Conservation (phyloP, 495 filamentous ascomycete genomes). For the Neurospora cerealis region DNA sequence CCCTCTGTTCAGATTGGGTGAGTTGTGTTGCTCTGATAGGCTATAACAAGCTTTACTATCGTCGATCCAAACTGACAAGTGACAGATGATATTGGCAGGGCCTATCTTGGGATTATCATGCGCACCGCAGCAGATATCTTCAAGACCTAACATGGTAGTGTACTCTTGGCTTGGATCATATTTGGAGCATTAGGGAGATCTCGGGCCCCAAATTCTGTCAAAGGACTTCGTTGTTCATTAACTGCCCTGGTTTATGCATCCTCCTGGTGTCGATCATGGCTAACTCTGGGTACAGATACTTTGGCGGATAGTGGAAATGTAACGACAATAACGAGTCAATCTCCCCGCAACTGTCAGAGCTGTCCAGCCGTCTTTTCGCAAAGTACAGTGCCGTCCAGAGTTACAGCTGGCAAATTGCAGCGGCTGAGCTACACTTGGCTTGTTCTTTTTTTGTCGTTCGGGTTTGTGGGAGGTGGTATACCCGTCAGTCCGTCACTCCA, state of each 20-base stretch:
- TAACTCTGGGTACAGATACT: not conserved
- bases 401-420: not conserved
- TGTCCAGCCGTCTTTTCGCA: not conserved
- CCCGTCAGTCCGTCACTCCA: not conserved
- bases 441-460: not conserved
- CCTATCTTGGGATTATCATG: not conserved
- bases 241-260: not conserved
- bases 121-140: not conserved
- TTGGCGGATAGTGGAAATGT: not conserved
- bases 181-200: not conserved
- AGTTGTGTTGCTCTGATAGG: not conserved
- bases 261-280: not conserved
- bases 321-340: not conserved
- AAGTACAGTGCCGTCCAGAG: not conserved
- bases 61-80: not conserved
- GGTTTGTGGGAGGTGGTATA: not conserved
- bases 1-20: not conserved
- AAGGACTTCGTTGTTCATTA: not conserved
- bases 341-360: not conserved
- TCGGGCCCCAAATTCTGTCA: not conserved
- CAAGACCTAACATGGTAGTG: not conserved
- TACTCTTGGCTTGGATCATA: not conserved
- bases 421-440: not conserved
- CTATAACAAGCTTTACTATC: not conserved
- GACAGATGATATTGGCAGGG: not conserved